Evolutionary conservation across 768 basidiomycete genomes (phyloP).

Genomic region (Russula sp.): DNA sequence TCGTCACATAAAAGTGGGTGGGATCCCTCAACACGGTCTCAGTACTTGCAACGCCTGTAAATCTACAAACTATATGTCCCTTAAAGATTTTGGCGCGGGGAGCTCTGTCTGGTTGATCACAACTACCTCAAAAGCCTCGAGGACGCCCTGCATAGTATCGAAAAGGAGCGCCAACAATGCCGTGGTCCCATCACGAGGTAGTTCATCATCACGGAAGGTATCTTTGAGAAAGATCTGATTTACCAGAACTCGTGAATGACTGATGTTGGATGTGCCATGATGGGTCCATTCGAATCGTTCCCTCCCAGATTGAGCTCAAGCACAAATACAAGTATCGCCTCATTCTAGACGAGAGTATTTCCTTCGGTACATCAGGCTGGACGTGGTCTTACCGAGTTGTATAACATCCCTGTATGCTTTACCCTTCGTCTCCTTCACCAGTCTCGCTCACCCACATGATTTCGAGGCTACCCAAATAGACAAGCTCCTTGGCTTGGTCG

Average conservation of each 20-base stretch:
- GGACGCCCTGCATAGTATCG: too few relatives aligned
- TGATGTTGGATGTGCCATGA: background rate
- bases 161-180: too few relatives aligned
- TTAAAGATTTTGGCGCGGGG: too few relatives aligned
- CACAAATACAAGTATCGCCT: too few relatives aligned
- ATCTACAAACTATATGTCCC: too few relatives aligned
- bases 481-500: slow-evolving; percentile 88
- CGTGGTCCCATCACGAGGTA: slow-evolving; percentile 74
- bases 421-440: background rate
- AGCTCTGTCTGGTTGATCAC: slow-evolving; percentile 99
- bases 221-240: slow-evolving; percentile 89
- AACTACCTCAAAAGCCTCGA: slow-evolving; percentile 90
- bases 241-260: slow-evolving; percentile 77
- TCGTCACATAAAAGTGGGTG: too few relatives aligned
- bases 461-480: slow-evolving; percentile 55
- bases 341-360: slow-evolving; percentile 89
- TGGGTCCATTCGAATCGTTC: too few relatives aligned
- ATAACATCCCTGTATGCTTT: slow-evolving; percentile 75
- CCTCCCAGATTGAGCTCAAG: too few relatives aligned
- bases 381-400: slow-evolving; percentile 90
- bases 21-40: too few relatives aligned
- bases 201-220: slow-evolving; percentile 95
- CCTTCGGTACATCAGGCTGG: slow-evolving; percentile 95
- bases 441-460: background rate
- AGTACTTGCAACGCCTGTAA: too few relatives aligned